phyloP scores from a whole-genome alignment of 225 moss, liverwort and hornwort species.

The Pseudisothecium myosuroides region DNA sequence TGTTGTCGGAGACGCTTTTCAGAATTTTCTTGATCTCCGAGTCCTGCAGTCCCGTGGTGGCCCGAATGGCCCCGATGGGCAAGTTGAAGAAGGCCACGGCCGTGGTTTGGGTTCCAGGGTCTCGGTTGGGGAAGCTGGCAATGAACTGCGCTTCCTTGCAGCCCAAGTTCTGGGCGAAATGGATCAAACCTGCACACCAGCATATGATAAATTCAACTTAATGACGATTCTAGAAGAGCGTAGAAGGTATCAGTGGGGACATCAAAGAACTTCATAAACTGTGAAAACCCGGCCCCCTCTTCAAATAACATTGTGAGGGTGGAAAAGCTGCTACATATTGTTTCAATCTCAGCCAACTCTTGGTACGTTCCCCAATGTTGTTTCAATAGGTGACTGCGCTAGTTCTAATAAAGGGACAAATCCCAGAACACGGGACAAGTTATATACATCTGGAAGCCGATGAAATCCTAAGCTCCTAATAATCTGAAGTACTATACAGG shows the following conservation, averaged over 20 bases:
- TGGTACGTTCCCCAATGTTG: background rate
- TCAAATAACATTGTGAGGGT: background rate
- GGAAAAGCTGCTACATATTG: background rate
- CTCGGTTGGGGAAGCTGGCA: slow-evolving; percentile 26
- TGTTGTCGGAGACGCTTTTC: background rate
- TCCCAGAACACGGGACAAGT: too few relatives aligned
- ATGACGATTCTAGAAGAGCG: background rate
- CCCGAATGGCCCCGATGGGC: background rate
- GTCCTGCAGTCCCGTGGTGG: slow-evolving; percentile 1
- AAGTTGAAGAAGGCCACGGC: background rate
- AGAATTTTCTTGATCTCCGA: background rate
- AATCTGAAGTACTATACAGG: too few relatives aligned
- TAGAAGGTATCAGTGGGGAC: background rate
- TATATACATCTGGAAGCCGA: too few relatives aligned
- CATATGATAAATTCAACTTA: background rate
- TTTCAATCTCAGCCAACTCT: background rate
- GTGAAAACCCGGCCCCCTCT: background rate
- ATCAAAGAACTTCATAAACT: background rate
- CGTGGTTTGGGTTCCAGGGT: slow-evolving; percentile 24
- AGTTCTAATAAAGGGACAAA: too few relatives aligned
- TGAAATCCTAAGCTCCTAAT: background rate
- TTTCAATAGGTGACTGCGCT: too few relatives aligned
- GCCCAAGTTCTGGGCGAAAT: slow-evolving; percentile 26
- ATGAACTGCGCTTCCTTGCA: slow-evolving; percentile 36
- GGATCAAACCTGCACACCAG: slow-evolving; percentile 5